phyloP scores from a whole-genome alignment of 2,329 filamentous ascomycete genomes.

The Cylindrodendrum hubeiense region DNA sequence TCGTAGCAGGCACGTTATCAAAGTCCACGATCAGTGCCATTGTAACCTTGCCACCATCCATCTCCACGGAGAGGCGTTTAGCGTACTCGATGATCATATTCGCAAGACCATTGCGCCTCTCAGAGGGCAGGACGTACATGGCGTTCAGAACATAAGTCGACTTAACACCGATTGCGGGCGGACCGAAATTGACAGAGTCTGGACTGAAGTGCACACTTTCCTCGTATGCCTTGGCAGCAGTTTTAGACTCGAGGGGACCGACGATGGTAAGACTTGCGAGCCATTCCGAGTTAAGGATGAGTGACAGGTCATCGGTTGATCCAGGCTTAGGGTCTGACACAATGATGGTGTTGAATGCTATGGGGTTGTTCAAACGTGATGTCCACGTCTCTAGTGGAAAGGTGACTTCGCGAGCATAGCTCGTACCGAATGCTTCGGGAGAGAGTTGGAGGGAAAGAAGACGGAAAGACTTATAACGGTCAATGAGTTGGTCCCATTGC shows the following conservation, averaged over 20 bases:
- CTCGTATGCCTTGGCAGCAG: background rate
- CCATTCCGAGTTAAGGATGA: constrained; percentile 23
- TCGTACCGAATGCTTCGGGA: constrained; percentile 29
- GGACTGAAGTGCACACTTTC: constrained; percentile 1
- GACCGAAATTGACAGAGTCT: background rate
- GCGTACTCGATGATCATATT: constrained; percentile 17
- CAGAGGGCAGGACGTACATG: constrained; percentile 25
- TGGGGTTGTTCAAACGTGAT: constrained; percentile 16
- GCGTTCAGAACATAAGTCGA: constrained; percentile 27
- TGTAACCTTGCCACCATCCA: background rate
- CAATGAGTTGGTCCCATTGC: constrained; percentile 11
- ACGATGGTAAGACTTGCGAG: constrained; percentile 24
- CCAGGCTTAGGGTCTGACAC: background rate
- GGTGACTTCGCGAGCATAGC: constrained; percentile 5
- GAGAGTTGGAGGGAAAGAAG: constrained; percentile 24
- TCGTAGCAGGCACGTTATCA: constrained; percentile 14
- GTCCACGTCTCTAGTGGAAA: constrained; percentile 17
- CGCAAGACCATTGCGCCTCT: constrained; percentile 28
- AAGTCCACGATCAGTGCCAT: constrained; percentile 25
- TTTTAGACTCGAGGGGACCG: constrained; percentile 22
- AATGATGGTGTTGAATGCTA: constrained; percentile 12
- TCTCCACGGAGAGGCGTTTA: background rate
- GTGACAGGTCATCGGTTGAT: background rate
- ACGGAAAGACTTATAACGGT: constrained; percentile 23
- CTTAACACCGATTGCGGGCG: background rate